Conservation (phyloP, 1,139 yeast species). For the Lodderomyces jiufengensis region DNA sequence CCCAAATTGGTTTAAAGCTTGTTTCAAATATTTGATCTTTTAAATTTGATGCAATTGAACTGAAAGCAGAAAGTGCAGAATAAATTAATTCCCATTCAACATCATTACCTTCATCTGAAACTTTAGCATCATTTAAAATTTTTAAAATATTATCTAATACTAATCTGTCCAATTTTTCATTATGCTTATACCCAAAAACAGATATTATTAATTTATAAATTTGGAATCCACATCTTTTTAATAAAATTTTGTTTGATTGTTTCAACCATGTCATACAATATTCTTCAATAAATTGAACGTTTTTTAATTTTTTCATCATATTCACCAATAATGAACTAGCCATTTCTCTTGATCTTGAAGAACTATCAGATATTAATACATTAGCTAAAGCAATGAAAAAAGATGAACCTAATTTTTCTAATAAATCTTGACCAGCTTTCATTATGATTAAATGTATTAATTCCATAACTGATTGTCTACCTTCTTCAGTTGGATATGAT, state of each 20-base stretch:
- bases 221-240: conserved; percentile 74
- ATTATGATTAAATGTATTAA: conserved; percentile 66
- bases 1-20: conserved; percentile 46
- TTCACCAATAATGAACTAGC: conserved; percentile 61
- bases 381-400: conserved; percentile 81
- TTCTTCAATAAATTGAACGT: conserved; percentile 48
- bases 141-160: conserved; percentile 35
- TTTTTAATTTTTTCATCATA: conserved; percentile 50
- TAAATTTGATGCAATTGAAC: conserved; percentile 32
- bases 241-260: conserved; percentile 48
- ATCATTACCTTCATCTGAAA: conserved; percentile 25
- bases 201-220: conserved; percentile 62
- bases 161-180: conserved; percentile 35
- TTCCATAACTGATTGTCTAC: conserved; percentile 90
- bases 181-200: conserved; percentile 44
- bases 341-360: conserved; percentile 82
- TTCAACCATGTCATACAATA: conserved; percentile 68
- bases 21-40: conserved; percentile 29
- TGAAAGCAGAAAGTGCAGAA: conserved; percentile 56
- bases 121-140: conserved; percentile 33
- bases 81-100: conserved; percentile 78
- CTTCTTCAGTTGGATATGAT: conserved; percentile 80
- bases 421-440: conserved; percentile 61
- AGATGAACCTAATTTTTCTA: conserved; percentile 62
- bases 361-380: conserved; percentile 73